phyloP scores from a whole-genome alignment of 495 filamentous ascomycete species.

The Amniculicola lignicola region DNA sequence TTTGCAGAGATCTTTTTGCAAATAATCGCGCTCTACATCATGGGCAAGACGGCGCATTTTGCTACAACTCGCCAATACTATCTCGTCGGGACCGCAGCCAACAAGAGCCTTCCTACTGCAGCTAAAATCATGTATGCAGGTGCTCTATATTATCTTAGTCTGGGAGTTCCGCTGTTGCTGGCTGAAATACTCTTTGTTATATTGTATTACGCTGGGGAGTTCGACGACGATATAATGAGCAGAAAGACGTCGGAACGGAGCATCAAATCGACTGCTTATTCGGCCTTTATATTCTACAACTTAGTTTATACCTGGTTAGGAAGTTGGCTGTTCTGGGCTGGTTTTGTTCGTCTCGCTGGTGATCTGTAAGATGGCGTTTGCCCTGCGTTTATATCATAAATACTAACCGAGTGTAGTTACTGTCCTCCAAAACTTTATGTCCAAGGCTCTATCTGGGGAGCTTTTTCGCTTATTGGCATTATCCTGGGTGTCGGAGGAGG shows the following conservation, averaged over 20 bases:
- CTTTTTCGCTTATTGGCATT: constrained; percentile 10
- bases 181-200: no score
- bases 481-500: neutral
- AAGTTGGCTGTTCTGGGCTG: constrained; percentile 22
- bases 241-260: no score
- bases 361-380: constrained; percentile 9
- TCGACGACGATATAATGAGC: no score
- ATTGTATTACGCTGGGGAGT: no score
- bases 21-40: constrained; percentile 14
- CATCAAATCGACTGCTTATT: no score
- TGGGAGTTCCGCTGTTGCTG: no score
- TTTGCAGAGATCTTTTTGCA: constrained; percentile 10
- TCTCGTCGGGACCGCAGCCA: no score
- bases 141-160: no score
- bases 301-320: constrained; percentile 8
- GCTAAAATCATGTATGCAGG: no score
- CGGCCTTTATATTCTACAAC: constrained; percentile 5
- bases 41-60: constrained; percentile 13
- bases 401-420: constrained; percentile 1
- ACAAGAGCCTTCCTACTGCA: no score
- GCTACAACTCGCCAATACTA: neutral
- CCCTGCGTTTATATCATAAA: neutral
- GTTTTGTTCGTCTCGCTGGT: constrained; percentile 11
- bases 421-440: constrained; percentile 10
- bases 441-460: constrained; percentile 12